phyloP scores from a whole-genome alignment of 768 basidiomycete genomes.

The Boletales sp. region DNA sequence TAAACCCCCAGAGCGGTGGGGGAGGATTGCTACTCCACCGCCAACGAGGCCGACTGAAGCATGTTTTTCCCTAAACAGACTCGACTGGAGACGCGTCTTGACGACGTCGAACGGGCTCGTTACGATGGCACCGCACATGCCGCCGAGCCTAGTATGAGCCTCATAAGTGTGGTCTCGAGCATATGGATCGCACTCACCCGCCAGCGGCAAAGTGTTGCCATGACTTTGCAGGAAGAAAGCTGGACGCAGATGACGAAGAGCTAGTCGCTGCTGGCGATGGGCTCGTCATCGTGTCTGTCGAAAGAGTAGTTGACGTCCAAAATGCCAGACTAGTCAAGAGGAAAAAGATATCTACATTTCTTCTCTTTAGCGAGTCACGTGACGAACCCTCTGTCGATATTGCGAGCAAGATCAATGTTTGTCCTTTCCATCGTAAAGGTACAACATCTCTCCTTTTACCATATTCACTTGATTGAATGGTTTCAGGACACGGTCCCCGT shows the following conservation, averaged over 20 bases:
- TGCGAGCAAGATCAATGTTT: slow-evolving; percentile 35
- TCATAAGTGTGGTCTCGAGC: slow-evolving; percentile 1
- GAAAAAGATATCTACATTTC: slow-evolving; percentile 5
- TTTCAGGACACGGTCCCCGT: slow-evolving; percentile 84
- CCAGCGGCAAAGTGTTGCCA: slow-evolving; percentile 85
- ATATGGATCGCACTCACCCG: slow-evolving; percentile 52
- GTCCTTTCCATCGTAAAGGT: slow-evolving; percentile 45
- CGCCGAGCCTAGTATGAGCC: slow-evolving; percentile 66
- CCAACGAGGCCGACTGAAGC: slow-evolving; percentile 30
- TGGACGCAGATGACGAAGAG: slow-evolving; percentile 32
- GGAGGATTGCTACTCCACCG: slow-evolving; percentile 28
- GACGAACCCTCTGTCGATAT: not conserved
- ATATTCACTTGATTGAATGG: not conserved
- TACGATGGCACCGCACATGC: slow-evolving; percentile 95
- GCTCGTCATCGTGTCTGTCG: slow-evolving; percentile 14
- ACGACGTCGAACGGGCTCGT: slow-evolving; percentile 98
- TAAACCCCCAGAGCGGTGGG: slow-evolving; percentile 46
- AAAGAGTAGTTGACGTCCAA: not conserved
- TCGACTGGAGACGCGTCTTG: slow-evolving; percentile 94
- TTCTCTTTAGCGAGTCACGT: slow-evolving; percentile 7
- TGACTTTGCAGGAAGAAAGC: slow-evolving; percentile 65
- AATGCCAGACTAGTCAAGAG: not conserved
- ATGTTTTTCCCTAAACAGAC: slow-evolving; percentile 61
- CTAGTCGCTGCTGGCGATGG: slow-evolving; percentile 2
- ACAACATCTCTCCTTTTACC: not conserved